Conservation (phyloP, 331 rosid species). For the Rosa hybrid region DNA sequence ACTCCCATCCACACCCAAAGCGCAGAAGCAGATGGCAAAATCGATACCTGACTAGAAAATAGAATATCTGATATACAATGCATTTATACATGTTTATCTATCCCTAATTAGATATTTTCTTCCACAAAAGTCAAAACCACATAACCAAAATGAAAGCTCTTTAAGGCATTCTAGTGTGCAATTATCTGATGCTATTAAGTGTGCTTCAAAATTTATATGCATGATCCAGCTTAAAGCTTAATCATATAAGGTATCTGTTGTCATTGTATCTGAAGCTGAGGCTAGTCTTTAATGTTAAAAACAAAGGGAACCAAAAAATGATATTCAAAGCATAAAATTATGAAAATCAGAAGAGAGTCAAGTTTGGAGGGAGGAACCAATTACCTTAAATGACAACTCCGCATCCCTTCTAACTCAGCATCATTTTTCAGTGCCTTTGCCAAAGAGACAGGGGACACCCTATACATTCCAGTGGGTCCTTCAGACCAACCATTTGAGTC, state of each 20-base stretch:
- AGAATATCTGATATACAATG: background rate
- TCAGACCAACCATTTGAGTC: slow-evolving; percentile 42
- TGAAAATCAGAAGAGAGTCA: slow-evolving; percentile 12
- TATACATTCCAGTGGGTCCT: slow-evolving; percentile 50
- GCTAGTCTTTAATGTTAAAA: background rate
- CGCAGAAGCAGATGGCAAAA: background rate
- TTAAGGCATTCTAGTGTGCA: background rate
- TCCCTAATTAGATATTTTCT: background rate
- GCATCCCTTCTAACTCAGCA: slow-evolving; percentile 88
- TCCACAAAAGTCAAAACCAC: background rate
- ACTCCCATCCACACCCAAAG: background rate
- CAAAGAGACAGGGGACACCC: slow-evolving; percentile 65
- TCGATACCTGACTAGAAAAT: background rate
- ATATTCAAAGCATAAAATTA: slow-evolving; percentile 14
- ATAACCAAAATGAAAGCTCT: background rate
- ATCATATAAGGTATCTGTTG: background rate
- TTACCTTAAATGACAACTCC: slow-evolving; percentile 77
- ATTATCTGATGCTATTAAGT: slow-evolving; percentile 3
- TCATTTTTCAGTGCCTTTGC: slow-evolving; percentile 89
- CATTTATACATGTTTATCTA: slow-evolving; percentile 1
- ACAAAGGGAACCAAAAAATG: slow-evolving; percentile 17
- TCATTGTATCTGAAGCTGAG: background rate
- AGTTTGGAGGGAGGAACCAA: slow-evolving; percentile 19
- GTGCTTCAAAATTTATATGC: background rate
- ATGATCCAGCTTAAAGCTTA: slow-evolving; percentile 6